Base-by-base conservation (phyloP, 371 early-diverging fungal species). In the Apophysomyces sp. region DNA sequence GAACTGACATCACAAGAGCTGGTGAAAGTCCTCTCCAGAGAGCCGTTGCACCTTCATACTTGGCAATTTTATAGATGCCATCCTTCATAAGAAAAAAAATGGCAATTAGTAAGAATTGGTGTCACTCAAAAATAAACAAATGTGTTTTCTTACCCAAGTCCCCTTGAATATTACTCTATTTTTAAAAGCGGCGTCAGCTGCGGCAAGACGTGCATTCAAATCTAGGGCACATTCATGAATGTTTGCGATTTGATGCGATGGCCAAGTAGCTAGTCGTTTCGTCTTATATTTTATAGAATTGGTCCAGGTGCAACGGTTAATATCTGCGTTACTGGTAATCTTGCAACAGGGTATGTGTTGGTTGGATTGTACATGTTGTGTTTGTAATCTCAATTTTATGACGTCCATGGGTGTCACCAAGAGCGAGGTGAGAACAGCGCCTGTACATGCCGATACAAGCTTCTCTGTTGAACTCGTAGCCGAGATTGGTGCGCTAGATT, bases 381-480 rank as follows among this genome's bases (percentile, higher is more conserved):
- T 86, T 68, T 96, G 97, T 76, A 95, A 82, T 37, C 97, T 81
- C 37, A 93, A 93, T 70, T 97, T 97, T 37, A 97, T 88, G 13
- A 97, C 95, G 71, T 97, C 97, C 68, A 97, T 87, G 8, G 97
- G 97, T 4, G 97, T 96, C 30, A 92, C 92, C 85, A 74, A 66
- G 18, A 59, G 26, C 0, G 62, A 62, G n/a, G 62, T 62, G 13
- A 62, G 24, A 27, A 62, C 32, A 1, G 62, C 54, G 4, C 62
- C 62, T 1, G 56, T 29, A 28, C 54, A 55, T 30, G 62, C 62
- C 9, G 62, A 62, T 18, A 55, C 30, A 12, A 62, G 40, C 30
- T 55, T 54, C 53, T 62, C 62, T 8, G 51, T 62, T 2, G 62
- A 62, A 31, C 30, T 52, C 0, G 54, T 61, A 13, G 37, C 13